Evolutionary conservation across 495 filamentous ascomycete species (phyloP), one percentile per base, ranked within the genome.

Genomic region (Penicillium malachiteum): DNA sequence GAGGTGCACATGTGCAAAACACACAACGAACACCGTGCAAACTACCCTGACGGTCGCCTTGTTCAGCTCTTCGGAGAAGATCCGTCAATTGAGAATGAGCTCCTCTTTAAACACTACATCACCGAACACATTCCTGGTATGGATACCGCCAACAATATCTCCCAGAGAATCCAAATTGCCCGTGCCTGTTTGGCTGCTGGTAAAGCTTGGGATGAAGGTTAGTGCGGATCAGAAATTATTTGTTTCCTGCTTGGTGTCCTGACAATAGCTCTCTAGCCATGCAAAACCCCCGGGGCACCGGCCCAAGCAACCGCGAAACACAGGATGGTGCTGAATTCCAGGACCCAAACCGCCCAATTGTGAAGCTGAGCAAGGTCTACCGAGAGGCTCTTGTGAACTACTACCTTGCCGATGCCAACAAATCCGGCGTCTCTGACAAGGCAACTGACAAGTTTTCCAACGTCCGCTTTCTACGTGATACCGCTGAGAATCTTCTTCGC

Each of bases 401-500:
- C 56, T 69, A 70, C 50, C 44, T 55, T 30, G 48, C 47, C 6
- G 60, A 59, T n/a, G 57, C 52, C 12, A 45, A 52, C 48, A 55
- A 59, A 35, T 41, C 52, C 6, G 52, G 57, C n/a, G 12, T 50
- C 38, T 50, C 46, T 12, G 43, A 44, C 46, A 54, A 55, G 13
- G 11, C n/a, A 3, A 50, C 39, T 12, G 56, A 59, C 56, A 59
- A 59, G 40, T 67, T 69, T 18, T 63, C 50, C 32, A 66, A 65
- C 9, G 72, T 74, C n/a, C 70, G 71, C 7, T 81, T 78, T 46
- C 71, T 81, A 16, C 76, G 77, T 3, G 78, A 81, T 55, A 78
- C 74, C 8, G 72, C 73, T 3, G 78, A 80, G 50, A 80, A 80
- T 54, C 60, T 69, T 0, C 54, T 78, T 10, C 62, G 51, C 3